Percentiles rank a stretch among this genome's conserved stretches.
Conservation (phyloP, 345 rosid genomes). For the Mangifera indica region DNA sequence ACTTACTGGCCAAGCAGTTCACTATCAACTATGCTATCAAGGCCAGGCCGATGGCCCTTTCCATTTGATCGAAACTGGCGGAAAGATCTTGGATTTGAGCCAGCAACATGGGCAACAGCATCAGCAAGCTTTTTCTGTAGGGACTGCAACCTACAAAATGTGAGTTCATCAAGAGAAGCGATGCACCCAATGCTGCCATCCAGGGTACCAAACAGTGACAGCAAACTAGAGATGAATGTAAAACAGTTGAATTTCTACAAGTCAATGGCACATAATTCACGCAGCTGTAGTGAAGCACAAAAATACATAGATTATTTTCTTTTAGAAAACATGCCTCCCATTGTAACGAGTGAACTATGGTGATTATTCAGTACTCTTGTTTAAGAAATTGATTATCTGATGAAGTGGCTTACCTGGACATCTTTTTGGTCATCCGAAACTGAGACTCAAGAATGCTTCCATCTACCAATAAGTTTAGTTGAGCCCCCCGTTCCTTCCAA, state of each 20-base stretch:
- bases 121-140: conserved; percentile 88
- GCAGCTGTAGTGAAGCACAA: neutral
- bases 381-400: neutral
- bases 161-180: conserved; percentile 92
- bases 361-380: no score
- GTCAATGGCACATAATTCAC: neutral
- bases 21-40: conserved; percentile 91
- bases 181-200: conserved; percentile 94
- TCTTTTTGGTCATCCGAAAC: conserved; percentile 96
- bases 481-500: conserved; percentile 99
- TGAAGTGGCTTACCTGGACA: conserved; percentile 81
- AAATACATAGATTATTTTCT: neutral
- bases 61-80: conserved; percentile 80
- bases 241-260: neutral
- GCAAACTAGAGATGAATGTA: neutral
- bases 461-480: conserved; percentile 86
- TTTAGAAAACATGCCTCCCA: neutral
- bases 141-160: conserved; percentile 90
- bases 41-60: conserved; percentile 90
- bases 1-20: conserved; percentile 93
- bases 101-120: conserved; percentile 89
- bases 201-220: conserved; percentile 72
- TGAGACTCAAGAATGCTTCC: conserved; percentile 90
- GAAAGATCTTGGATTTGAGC: conserved; percentile 89
- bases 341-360: neutral